These are phyloP conservation scores for Saksenaea oblongispora DNA, from an alignment of 371 early-diverging fungal genomes.

Conservation along the genomic window DNA sequence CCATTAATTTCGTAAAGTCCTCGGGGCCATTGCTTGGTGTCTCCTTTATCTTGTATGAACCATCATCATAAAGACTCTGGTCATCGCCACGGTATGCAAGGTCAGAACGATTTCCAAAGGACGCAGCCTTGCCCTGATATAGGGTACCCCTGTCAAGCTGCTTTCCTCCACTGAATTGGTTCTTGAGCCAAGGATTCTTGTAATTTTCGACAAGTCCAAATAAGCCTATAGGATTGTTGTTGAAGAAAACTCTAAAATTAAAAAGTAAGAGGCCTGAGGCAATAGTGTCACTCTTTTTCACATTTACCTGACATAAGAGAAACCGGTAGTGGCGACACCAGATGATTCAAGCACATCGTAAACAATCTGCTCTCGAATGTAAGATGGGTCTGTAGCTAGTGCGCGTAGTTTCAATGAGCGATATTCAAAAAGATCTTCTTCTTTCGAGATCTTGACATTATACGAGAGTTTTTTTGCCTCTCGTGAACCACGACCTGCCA, in stretches of 20 bases:
- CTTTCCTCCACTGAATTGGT: slow-evolving; percentile 33
- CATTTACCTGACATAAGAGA: slow-evolving; percentile 24
- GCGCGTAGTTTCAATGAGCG: slow-evolving; percentile 35
- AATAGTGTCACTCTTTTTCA: not conserved
- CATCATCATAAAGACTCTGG: slow-evolving; percentile 18
- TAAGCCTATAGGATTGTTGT: slow-evolving; percentile 35
- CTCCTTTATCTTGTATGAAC: slow-evolving; percentile 31
- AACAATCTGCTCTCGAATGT: slow-evolving; percentile 32
- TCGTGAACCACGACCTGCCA: slow-evolving; percentile 37
- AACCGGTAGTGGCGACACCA: slow-evolving; percentile 26
- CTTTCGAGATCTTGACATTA: slow-evolving; percentile 27
- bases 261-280: not conserved
- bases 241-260: slow-evolving; percentile 28
- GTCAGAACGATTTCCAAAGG: slow-evolving; percentile 19
- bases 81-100: slow-evolving; percentile 22
- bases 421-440: slow-evolving; percentile 20
- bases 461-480: slow-evolving; percentile 33
- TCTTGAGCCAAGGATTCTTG: slow-evolving; percentile 37
- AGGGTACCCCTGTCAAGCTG: slow-evolving; percentile 29
- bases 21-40: slow-evolving; percentile 17
- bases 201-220: slow-evolving; percentile 38
- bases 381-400: slow-evolving; percentile 36
- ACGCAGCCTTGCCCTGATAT: slow-evolving; percentile 27
- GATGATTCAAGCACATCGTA: slow-evolving; percentile 27
- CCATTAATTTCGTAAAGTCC: slow-evolving; percentile 20